phyloP scores from a whole-genome alignment of 2,329 filamentous ascomycete species.

The Trichoderma asperellum region DNA sequence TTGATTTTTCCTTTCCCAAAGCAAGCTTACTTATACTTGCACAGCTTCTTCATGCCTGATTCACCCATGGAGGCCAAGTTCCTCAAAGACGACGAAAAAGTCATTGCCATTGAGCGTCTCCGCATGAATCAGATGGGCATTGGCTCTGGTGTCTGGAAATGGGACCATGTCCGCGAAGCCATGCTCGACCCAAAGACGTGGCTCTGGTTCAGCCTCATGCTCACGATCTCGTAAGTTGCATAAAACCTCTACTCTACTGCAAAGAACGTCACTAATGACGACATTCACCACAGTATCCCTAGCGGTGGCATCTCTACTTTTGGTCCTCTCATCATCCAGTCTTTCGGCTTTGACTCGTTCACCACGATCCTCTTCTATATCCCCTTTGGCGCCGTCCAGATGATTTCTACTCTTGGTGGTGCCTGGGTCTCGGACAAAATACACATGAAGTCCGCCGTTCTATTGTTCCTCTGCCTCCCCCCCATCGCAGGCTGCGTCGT shows the following conservation, averaged over 20 bases:
- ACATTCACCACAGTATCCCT: slow-evolving; percentile 43
- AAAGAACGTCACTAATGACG: background rate
- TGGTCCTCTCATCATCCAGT: slow-evolving; percentile 60
- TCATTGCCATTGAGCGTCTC: slow-evolving; percentile 61
- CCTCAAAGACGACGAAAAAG: slow-evolving; percentile 57
- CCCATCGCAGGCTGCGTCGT: slow-evolving; percentile 61
- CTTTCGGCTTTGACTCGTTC: slow-evolving; percentile 61
- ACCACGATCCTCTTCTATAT: slow-evolving; percentile 64
- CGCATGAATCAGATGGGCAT: slow-evolving; percentile 55
- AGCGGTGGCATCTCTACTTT: slow-evolving; percentile 63
- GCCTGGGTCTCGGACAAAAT: slow-evolving; percentile 59
- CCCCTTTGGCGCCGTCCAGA: slow-evolving; percentile 63
- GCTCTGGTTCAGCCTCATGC: slow-evolving; percentile 50
- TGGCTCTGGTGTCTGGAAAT: slow-evolving; percentile 45
- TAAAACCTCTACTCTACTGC: too few relatives aligned
- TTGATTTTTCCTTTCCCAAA: slow-evolving; percentile 24
- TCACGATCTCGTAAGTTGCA: slow-evolving; percentile 54
- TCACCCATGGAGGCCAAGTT: slow-evolving; percentile 64
- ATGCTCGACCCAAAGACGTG: slow-evolving; percentile 49
- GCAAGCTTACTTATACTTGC: slow-evolving; percentile 34
- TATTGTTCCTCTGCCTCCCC: slow-evolving; percentile 58
- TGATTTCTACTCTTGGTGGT: slow-evolving; percentile 61
- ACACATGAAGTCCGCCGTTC: slow-evolving; percentile 59
- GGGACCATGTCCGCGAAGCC: slow-evolving; percentile 48
- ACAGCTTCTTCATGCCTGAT: slow-evolving; percentile 61